Base-by-base conservation (phyloP, 208 protist species). In the Wallacemonas rigidus region DNA sequence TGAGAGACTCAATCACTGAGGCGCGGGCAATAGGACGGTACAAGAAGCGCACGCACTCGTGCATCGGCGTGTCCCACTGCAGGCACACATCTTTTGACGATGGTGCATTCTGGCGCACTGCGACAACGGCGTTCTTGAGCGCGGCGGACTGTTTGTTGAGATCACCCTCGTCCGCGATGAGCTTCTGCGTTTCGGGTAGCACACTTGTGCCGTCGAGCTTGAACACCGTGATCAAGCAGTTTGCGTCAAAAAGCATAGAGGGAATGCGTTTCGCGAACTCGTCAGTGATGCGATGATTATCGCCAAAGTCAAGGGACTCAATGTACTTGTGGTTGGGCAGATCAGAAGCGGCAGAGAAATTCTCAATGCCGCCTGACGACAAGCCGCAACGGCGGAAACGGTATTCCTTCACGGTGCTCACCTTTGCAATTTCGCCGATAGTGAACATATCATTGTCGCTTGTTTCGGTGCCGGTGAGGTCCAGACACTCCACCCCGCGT, bases 21-120 rank as follows among this genome's bases (percentile, higher is more conserved):
- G 87, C 92, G 53, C 71, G 60, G n/a, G 75, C 79, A 54, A 97
- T 70, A 71, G 71, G 70, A 40, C 79, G 81, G 39, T 77, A 77
- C 40, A 97, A 74, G 70, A 95, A 92, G 67, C 76, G 67, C 65
- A 88, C 85, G 61, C 83, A 89, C 44, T 78, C 76, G 38, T 76
- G 62, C 58, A 91, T 76, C 11, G 62, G 73, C 11, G 80, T 72
- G 47, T 91, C 87, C 88, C 90, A 95, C 71, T 95, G 90, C 61
- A 97, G 80, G 71, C 92, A 91, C 15, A 97, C 76, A 41, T 76
- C 75, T 35, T 51, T 79, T 38, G 89, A 76, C 9, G 56, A 64
- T 3, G 84, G 71, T 38, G 87, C 53, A 51, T 90, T 82, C n/a
- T 65, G 80, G 47, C 85, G 81, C 15, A 93, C 69, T 17, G 72